phyloP scores from a whole-genome alignment of 2,329 filamentous ascomycete species.

The Coniochaeta sp. region DNA sequence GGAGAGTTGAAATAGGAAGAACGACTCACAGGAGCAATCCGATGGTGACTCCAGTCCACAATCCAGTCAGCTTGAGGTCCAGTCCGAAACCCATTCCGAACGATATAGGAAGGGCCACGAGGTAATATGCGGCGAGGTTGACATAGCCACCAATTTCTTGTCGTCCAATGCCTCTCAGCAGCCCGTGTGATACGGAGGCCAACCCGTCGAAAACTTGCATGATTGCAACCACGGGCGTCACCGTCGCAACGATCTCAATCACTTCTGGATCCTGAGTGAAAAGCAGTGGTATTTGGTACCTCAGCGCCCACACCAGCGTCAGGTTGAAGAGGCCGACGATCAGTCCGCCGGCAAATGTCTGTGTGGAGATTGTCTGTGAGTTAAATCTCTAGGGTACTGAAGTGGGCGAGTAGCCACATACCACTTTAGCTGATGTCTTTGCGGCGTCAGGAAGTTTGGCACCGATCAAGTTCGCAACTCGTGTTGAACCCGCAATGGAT shows the following conservation, averaged over 20 bases:
- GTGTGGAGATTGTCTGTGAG: background rate
- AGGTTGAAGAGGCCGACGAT: constrained; percentile 54
- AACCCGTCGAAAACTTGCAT: constrained; percentile 68
- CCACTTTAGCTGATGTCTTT: constrained; percentile 56
- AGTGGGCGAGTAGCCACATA: constrained; percentile 6
- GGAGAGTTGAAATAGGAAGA: background rate
- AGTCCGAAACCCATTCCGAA: constrained; percentile 60
- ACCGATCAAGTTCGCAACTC: constrained; percentile 67
- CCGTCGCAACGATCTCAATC: constrained; percentile 42
- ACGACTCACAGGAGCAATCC: constrained; percentile 39
- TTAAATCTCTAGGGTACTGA: background rate
- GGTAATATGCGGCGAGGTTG: constrained; percentile 66
- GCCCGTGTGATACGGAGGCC: constrained; percentile 58
- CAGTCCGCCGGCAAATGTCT: constrained; percentile 4
- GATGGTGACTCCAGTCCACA: constrained; percentile 60
- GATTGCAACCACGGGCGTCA: constrained; percentile 60
- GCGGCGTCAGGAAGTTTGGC: constrained; percentile 59
- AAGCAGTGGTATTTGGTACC: constrained; percentile 53
- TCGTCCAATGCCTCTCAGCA: constrained; percentile 61
- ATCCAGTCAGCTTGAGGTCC: constrained; percentile 55
- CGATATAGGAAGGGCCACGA: constrained; percentile 62
- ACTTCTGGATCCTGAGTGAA: constrained; percentile 53
- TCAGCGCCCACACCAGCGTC: constrained; percentile 47
- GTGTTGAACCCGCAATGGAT: constrained; percentile 62
- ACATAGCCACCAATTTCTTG: constrained; percentile 67